Evolutionary conservation across 306 rosid species (phyloP), one percentile per base, ranked within the genome.

Genomic region (Dalbergia oliveri): DNA sequence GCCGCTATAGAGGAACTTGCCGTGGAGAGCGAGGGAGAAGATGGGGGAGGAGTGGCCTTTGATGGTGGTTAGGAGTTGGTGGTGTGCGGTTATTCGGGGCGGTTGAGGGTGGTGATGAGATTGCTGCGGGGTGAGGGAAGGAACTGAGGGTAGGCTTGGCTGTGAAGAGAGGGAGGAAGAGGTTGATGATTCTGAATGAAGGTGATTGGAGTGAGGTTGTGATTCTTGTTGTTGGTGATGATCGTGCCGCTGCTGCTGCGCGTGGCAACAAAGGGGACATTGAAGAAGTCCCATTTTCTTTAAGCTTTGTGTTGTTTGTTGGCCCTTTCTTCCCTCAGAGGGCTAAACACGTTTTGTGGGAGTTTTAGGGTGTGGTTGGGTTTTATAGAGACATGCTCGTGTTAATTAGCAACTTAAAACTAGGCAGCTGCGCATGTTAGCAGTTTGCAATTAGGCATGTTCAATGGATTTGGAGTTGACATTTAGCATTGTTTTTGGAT

Each of bases 91-190:
- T 11, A 81, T 16, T 66, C 34, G 75, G 37, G 64, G 68, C 16
- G 62, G 45, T 53, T 51, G 19, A 9, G 49, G 21, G 35, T 33
- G n/a, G 39, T n/a, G 35, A 10, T 72, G 76, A 5, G 34, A 9
- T 4, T 31, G 56, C 8, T 64, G 79, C n/a, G 78, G 57, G 50
- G 85, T 44, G 70, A 91, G 91, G 5, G 94, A 90, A 8, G 89
- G 94, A 53, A 93, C 92, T 6, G 94, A 88, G 54, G 97, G 91
- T 0, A 93, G 87, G 51, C 97, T 93, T 73, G 92, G 88, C 26
- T 88, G 95, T 19, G 97, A 92, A 71, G 84, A 88, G 6, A 92
- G 87, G 15, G 91, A 86, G 18, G 90, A 84, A 16, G 89, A 65
- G 57, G 59, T 57, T 85, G 92, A 89, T 59, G 83, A 81, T 68